A percentile compares a stretch with the other conserved stretches of the same genome.
Evolutionary conservation across 208 protist genomes (phyloP).

Genomic region (Balamuthia mandrillaris): DNA sequence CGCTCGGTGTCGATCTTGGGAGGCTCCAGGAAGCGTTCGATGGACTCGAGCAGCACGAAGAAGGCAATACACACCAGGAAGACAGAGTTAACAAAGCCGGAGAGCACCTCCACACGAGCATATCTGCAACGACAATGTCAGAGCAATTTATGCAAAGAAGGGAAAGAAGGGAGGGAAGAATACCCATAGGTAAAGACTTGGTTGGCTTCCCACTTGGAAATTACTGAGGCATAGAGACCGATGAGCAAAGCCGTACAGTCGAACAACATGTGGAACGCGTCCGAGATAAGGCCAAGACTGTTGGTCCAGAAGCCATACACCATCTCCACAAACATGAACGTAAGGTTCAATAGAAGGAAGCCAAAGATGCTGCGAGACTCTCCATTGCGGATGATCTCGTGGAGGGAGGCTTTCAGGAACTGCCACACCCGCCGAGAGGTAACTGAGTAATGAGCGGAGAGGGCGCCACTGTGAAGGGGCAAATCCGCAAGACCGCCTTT

Average conservation of each 20-base stretch:
- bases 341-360: slow-evolving; percentile 66
- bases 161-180: not conserved
- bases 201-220: slow-evolving; percentile 79
- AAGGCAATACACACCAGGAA: slow-evolving; percentile 75
- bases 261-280: slow-evolving; percentile 96
- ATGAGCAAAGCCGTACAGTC: slow-evolving; percentile 90
- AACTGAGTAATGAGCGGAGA: too few species aligned
- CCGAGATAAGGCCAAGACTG: slow-evolving; percentile 86
- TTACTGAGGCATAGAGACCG: slow-evolving; percentile 84
- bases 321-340: slow-evolving; percentile 75
- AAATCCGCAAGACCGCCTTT: not conserved
- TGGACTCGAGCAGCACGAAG: slow-evolving; percentile 68
- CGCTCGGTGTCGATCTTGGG: slow-evolving; percentile 52
- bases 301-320: slow-evolving; percentile 77
- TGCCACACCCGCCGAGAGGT: not conserved
- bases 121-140: too few species aligned
- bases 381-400: slow-evolving; percentile 46
- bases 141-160: not conserved
- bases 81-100: slow-evolving; percentile 75
- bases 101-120: slow-evolving; percentile 70
- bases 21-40: slow-evolving; percentile 50
- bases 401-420: slow-evolving; percentile 34
- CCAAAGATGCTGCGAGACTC: slow-evolving; percentile 59
- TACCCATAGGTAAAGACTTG: slow-evolving; percentile 74
- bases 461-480: too few species aligned